Conservation (phyloP, 306 rosid species). For the Medicago lupulina region DNA sequence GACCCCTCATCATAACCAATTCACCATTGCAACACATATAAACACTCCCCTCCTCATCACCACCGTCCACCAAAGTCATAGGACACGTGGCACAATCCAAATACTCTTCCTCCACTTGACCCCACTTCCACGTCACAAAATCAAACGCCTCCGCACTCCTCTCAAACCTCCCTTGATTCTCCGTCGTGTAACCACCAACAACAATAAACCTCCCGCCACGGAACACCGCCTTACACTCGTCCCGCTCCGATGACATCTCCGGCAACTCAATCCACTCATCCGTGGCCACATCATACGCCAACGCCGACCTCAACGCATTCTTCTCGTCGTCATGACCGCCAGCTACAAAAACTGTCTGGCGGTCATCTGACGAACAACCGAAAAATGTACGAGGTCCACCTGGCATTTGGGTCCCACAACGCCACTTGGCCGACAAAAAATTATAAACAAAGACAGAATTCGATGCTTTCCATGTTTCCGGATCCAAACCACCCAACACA, state of each 20-base stretch:
- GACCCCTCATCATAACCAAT: not conserved
- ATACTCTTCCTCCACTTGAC: constrained; percentile 37
- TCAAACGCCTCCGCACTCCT: constrained; percentile 61
- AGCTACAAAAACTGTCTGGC: constrained; percentile 50
- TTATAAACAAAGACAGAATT: constrained; percentile 60
- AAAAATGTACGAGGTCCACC: constrained; percentile 65
- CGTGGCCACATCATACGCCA: constrained; percentile 55
- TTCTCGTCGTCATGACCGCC: constrained; percentile 81
- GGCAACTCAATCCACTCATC: constrained; percentile 63
- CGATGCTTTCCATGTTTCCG: constrained; percentile 60
- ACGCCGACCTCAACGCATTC: constrained; percentile 63
- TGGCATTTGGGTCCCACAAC: constrained; percentile 66
- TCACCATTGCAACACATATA: constrained; percentile 54
- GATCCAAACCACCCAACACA: constrained; percentile 78
- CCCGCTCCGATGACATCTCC: constrained; percentile 68
- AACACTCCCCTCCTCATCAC: constrained; percentile 26
- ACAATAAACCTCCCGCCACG: constrained; percentile 46
- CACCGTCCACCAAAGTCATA: constrained; percentile 47
- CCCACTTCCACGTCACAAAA: constrained; percentile 59
- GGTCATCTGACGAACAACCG: constrained; percentile 60
- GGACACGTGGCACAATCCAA: constrained; percentile 59
- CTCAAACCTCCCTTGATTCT: constrained; percentile 71
- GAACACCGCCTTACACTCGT: constrained; percentile 68
- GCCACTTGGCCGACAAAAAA: constrained; percentile 61
- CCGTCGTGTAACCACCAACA: constrained; percentile 71